These are phyloP conservation scores for Salinomyces thailandicus DNA, from an alignment of 2,329 filamentous ascomycete species.

Conservation along the genomic window DNA sequence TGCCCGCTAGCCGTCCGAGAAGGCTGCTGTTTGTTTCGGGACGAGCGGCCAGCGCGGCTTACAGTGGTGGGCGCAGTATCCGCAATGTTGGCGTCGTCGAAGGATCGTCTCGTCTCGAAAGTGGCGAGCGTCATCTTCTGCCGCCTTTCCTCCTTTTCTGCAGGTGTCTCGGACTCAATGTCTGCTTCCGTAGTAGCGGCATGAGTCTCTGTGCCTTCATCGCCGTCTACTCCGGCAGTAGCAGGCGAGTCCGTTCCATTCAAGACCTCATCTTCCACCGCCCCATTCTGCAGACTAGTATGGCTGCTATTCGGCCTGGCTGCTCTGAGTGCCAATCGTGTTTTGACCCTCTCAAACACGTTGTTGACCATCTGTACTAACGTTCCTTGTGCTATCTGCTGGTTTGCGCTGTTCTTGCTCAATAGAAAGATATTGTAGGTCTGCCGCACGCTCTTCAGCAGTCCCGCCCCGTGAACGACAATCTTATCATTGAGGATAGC, in stretches of 20 bases:
- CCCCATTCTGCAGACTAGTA: constrained; percentile 30
- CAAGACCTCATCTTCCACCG: constrained; percentile 8
- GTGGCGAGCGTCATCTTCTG: constrained; percentile 56
- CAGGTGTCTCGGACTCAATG: constrained; percentile 26
- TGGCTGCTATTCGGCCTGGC: constrained; percentile 50
- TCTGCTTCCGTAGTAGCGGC: constrained; percentile 17
- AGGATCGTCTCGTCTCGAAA: constrained; percentile 56
- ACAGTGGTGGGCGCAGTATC: constrained; percentile 60
- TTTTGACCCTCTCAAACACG: constrained; percentile 90
- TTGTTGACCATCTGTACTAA: constrained; percentile 98
- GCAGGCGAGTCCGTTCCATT: constrained; percentile 24
- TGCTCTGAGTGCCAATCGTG: constrained; percentile 77
- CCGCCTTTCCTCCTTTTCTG: constrained; percentile 34
- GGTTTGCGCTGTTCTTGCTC: constrained; percentile 85
- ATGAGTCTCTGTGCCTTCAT: constrained; percentile 20
- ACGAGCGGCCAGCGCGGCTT: constrained; percentile 42
- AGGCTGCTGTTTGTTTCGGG: constrained; percentile 10
- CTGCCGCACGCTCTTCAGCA: constrained; percentile 91
- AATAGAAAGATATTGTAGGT: constrained; percentile 98
- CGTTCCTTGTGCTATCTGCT: constrained; percentile 93
- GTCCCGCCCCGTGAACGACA: constrained; percentile 88
- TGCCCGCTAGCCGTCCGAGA: constrained; percentile 36
- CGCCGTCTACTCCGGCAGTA: constrained; percentile 8
- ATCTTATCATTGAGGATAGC: constrained; percentile 98
- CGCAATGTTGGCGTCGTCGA: constrained; percentile 54